Evolutionary conservation across 176 grass and related monocot genomes (phyloP).

Genomic region (Melocanna baccifera): DNA sequence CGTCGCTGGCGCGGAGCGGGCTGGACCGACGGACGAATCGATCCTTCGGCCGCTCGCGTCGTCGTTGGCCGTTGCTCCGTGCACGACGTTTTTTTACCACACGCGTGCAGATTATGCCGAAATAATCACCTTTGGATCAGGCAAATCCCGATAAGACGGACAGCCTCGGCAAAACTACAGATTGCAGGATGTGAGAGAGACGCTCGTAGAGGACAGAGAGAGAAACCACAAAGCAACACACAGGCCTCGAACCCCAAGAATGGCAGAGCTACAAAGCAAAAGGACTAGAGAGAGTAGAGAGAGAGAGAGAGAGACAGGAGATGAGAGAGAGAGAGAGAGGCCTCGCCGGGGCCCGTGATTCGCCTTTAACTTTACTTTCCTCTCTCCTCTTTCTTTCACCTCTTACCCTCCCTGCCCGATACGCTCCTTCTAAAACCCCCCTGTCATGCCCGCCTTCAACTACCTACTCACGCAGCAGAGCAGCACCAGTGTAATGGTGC

Average conservation of each 20-base stretch:
- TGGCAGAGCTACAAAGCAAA: conserved; percentile 47
- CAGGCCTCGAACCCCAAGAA: conserved; percentile 31
- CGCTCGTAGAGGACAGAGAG: not conserved
- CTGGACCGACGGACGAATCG: not conserved
- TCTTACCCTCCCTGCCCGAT: conserved; percentile 19
- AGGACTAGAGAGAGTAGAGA: not conserved
- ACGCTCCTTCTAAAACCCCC: conserved; percentile 42
- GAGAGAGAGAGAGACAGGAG: not conserved
- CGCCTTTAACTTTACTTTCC: conserved; percentile 58
- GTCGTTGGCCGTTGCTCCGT: conserved; percentile 4
- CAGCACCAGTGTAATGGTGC: conserved; percentile 30
- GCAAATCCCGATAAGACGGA: conserved; percentile 44
- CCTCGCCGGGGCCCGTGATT: conserved; percentile 54
- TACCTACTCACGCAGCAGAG: not conserved
- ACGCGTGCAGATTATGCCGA: conserved; percentile 45
- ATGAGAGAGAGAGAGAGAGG: not conserved
- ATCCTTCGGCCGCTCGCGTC: not conserved
- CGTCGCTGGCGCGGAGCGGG: not conserved
- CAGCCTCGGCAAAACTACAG: not conserved
- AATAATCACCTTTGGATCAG: conserved; percentile 54
- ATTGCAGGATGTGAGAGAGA: not conserved
- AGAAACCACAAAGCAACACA: conserved; percentile 22
- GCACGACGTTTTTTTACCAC: conserved; percentile 29
- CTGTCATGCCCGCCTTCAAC: conserved; percentile 30
- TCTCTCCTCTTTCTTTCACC: conserved; percentile 20